Conservation (phyloP, 23 red algal species). For the Gracilariopsis chorda region DNA sequence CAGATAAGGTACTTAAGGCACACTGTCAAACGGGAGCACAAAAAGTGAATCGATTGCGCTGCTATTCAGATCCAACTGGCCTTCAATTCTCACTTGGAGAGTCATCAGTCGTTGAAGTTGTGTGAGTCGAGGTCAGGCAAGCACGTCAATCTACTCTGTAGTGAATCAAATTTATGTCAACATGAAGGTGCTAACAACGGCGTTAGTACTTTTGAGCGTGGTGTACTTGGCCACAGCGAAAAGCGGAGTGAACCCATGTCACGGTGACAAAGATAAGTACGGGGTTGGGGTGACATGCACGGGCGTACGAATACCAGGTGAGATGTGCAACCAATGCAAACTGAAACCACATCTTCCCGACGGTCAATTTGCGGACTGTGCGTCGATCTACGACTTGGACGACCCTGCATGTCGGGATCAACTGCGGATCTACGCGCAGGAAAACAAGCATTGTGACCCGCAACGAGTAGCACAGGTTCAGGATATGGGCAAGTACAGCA, state of each 20-base stretch:
- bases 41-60: too few species aligned
- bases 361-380: constrained; percentile 52
- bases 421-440: constrained; percentile 7
- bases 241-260: constrained; percentile 39
- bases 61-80: too few species aligned
- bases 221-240: background rate
- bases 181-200: too few species aligned
- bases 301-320: background rate
- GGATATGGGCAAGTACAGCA: background rate
- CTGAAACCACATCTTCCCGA: constrained; percentile 16
- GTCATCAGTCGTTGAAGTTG: too few species aligned
- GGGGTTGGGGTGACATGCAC: constrained; percentile 33
- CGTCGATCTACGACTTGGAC: constrained; percentile 47
- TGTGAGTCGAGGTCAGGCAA: too few species aligned
- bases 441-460: constrained; percentile 36
- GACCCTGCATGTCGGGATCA: constrained; percentile 5
- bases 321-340: constrained; percentile 23
- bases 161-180: too few species aligned
- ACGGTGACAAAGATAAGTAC: background rate
- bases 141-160: too few species aligned
- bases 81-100: too few species aligned
- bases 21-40: too few species aligned
- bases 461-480: background rate
- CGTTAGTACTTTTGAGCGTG: too few species aligned
- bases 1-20: too few species aligned